Conservation (phyloP, 1,284 basidiomycete species). For the Cryptococcus sp. region DNA sequence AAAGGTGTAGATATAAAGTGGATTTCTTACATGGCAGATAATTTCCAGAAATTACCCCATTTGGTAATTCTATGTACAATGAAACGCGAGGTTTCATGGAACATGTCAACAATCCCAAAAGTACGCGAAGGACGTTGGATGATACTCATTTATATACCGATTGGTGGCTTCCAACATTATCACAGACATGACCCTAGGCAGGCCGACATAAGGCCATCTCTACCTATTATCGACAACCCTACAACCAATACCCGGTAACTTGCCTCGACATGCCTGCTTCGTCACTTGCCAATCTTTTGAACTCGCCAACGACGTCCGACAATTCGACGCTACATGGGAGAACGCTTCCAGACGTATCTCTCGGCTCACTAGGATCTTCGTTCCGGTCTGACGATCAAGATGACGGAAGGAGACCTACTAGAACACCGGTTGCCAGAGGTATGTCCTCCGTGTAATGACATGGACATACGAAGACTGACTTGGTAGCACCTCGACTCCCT, state of each 20-base stretch:
- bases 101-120: too few species aligned
- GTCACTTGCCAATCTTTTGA: slow-evolving; percentile 34
- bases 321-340: slow-evolving; percentile 32
- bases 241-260: neutral
- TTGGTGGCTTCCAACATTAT: too few species aligned
- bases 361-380: slow-evolving; percentile 42
- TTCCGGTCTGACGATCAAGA: slow-evolving; percentile 43
- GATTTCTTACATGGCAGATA: too few species aligned
- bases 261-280: slow-evolving; percentile 31
- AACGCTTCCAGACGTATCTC: slow-evolving; percentile 45
- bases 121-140: too few species aligned
- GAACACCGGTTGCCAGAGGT: slow-evolving; percentile 12
- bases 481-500: slow-evolving; percentile 11
- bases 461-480: neutral
- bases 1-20: too few species aligned
- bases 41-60: too few species aligned
- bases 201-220: too few species aligned
- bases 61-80: too few species aligned
- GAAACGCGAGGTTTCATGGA: too few species aligned
- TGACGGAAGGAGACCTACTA: slow-evolving; percentile 7
- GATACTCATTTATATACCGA: too few species aligned
- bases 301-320: slow-evolving; percentile 30
- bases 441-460: neutral
- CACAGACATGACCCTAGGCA: too few species aligned
- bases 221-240: too few species aligned